Evolutionary conservation across 2,329 filamentous ascomycete species (phyloP).

Genomic region (Annulohypoxylon truncatum): DNA sequence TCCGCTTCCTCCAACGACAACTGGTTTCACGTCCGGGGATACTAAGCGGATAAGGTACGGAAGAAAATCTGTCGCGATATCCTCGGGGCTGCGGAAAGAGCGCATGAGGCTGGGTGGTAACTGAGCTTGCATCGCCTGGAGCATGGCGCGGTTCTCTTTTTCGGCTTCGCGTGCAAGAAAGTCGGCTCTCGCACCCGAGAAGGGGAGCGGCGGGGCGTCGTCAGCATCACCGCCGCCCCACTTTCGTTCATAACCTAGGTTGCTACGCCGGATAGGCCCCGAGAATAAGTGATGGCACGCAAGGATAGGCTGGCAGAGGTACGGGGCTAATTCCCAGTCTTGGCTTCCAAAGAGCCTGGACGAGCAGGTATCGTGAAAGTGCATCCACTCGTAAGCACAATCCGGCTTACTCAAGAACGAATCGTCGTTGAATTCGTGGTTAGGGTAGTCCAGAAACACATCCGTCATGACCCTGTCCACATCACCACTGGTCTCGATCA

Average conservation of each 20-base stretch:
- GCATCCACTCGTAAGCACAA: conserved; percentile 88
- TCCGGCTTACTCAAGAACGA: conserved; percentile 85
- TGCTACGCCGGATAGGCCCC: conserved; percentile 67
- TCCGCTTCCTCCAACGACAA: conserved; percentile 80
- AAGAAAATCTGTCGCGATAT: conserved; percentile 83
- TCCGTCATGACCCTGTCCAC: conserved; percentile 83
- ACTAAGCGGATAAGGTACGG: conserved; percentile 88
- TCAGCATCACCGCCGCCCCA: conserved; percentile 59
- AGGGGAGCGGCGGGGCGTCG: conserved; percentile 71
- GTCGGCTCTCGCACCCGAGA: conserved; percentile 84
- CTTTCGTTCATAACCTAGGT: conserved; percentile 57
- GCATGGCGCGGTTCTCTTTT: conserved; percentile 79
- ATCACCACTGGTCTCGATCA: conserved; percentile 83
- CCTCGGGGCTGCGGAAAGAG: conserved; percentile 81
- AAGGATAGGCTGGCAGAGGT: conserved; percentile 86
- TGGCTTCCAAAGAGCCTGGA: conserved; percentile 83
- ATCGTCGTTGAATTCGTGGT: conserved; percentile 92
- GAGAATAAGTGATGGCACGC: conserved; percentile 95
- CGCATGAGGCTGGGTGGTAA: conserved; percentile 78
- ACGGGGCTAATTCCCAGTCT: conserved; percentile 91
- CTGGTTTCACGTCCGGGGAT: conserved; percentile 89
- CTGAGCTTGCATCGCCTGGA: conserved; percentile 78
- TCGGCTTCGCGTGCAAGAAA: conserved; percentile 83
- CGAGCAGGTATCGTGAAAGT: conserved; percentile 89
- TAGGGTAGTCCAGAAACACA: conserved; percentile 87